These are phyloP conservation scores for Pulveroboletus frians DNA, from an alignment of 768 basidiomycete species.

Conservation along the genomic window DNA sequence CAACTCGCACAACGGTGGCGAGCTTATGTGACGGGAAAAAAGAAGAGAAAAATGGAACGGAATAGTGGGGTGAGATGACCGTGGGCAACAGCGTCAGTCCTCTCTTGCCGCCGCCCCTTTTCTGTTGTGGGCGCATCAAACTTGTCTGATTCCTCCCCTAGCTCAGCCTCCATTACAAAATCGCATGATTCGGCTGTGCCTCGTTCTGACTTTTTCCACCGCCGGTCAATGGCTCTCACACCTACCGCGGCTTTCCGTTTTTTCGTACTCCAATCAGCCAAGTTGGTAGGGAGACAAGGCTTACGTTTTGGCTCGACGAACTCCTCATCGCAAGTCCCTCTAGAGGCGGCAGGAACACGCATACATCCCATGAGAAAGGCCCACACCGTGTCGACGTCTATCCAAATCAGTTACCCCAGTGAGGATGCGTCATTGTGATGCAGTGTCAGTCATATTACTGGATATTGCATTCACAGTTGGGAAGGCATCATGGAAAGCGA, in stretches of 20 bases:
- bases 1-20: not conserved
- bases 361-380: slow-evolving; percentile 1
- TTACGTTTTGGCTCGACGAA: slow-evolving; percentile 1
- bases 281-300: slow-evolving; percentile 1
- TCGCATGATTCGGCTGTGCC: slow-evolving; percentile 8
- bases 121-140: slow-evolving; percentile 19
- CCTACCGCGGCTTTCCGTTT: not conserved
- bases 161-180: slow-evolving; percentile 12
- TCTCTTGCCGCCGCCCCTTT: not conserved
- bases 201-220: slow-evolving; percentile 9
- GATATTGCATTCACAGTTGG: not conserved
- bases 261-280: slow-evolving; percentile 1
- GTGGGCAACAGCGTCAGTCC: not conserved
- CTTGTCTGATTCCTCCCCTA: slow-evolving; percentile 1
- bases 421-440: not conserved
- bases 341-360: not conserved
- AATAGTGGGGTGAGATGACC: slow-evolving; percentile 1
- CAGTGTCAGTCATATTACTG: not conserved
- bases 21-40: not conserved
- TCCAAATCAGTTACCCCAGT: no score
- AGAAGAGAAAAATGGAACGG: not conserved
- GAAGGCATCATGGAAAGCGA: not conserved
- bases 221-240: not conserved
- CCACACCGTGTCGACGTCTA: not conserved
- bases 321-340: not conserved